phyloP scores from a whole-genome alignment of 1,139 yeast species.

The Saccharomyces hybrid region DNA sequence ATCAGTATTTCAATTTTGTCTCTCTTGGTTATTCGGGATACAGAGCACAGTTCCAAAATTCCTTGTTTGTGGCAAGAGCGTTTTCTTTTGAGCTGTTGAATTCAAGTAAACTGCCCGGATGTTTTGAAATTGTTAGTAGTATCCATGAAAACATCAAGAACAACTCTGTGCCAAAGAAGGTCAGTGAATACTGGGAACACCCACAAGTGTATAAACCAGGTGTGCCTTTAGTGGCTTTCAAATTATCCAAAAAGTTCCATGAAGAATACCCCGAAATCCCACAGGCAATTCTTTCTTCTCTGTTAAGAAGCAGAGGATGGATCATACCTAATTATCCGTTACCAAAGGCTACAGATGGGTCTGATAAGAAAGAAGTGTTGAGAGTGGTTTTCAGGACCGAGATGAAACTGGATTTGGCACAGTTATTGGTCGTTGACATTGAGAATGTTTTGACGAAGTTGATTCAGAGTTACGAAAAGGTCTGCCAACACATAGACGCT shows the following conservation, averaged over 20 bases:
- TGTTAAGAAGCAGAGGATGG: conserved; percentile 76
- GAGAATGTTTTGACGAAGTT: conserved; percentile 50
- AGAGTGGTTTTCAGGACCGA: conserved; percentile 79
- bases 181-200: conserved; percentile 17
- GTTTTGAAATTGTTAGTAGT: conserved; percentile 68
- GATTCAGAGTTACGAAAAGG: conserved; percentile 37
- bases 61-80: conserved; percentile 37
- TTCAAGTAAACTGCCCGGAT: conserved; percentile 51
- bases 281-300: conserved; percentile 65
- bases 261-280: conserved; percentile 70
- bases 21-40: conserved; percentile 66
- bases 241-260: conserved; percentile 52
- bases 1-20: conserved; percentile 77
- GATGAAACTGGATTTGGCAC: conserved; percentile 63
- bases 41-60: conserved; percentile 50
- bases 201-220: conserved; percentile 52
- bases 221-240: conserved; percentile 84
- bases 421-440: conserved; percentile 61
- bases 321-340: conserved; percentile 86
- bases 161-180: conserved; percentile 11
- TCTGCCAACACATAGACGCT: conserved; percentile 26
- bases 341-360: conserved; percentile 46
- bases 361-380: conserved; percentile 50
- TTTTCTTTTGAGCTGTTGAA: conserved; percentile 21
- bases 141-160: conserved; percentile 50